A percentile compares a stretch with the other conserved stretches of the same genome.
Evolutionary conservation across 1,284 basidiomycete species (phyloP).

Genomic region (Vanrija pseudolonga): DNA sequence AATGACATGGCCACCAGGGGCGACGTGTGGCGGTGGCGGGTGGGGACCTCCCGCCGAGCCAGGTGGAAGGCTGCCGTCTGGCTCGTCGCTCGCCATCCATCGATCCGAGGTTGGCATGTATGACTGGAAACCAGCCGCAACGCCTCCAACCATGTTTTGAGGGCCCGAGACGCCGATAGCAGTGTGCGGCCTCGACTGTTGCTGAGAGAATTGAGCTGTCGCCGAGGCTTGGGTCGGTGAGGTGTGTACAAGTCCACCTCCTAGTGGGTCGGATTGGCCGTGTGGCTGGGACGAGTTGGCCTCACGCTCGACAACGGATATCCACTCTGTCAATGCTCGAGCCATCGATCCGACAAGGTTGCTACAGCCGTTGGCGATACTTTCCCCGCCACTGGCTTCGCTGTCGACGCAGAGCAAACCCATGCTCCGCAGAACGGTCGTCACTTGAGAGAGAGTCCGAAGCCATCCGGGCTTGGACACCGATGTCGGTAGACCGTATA

Average conservation of each 20-base stretch:
- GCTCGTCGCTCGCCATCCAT: conserved; percentile 32
- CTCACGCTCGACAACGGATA: conserved; percentile 16
- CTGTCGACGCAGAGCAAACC: conserved; percentile 4
- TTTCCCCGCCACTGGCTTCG: conserved; percentile 17
- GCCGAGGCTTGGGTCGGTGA: not conserved
- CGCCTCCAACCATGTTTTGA: not conserved
- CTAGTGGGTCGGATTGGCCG: not conserved
- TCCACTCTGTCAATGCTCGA: conserved; percentile 31
- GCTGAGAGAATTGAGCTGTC: not conserved
- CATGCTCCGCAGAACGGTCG: conserved; percentile 16
- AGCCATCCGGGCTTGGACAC: conserved; percentile 24
- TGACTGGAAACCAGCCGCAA: conserved; percentile 8
- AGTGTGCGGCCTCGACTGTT: not conserved
- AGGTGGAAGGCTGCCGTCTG: not conserved
- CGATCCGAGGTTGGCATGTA: conserved; percentile 38
- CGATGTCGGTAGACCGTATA: conserved; percentile 10
- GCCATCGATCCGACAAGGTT: conserved; percentile 41
- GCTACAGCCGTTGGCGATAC: conserved; percentile 34
- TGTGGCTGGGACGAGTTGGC: not conserved
- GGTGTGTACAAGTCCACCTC: not conserved
- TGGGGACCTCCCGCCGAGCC: not conserved
- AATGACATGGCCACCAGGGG: not conserved
- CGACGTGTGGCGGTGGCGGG: not conserved
- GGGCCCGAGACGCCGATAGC: not conserved
- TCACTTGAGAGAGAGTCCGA: conserved; percentile 19